Base-by-base conservation (phyloP, 2,329 filamentous ascomycete species). In the Fusarium pseudonygamai region DNA sequence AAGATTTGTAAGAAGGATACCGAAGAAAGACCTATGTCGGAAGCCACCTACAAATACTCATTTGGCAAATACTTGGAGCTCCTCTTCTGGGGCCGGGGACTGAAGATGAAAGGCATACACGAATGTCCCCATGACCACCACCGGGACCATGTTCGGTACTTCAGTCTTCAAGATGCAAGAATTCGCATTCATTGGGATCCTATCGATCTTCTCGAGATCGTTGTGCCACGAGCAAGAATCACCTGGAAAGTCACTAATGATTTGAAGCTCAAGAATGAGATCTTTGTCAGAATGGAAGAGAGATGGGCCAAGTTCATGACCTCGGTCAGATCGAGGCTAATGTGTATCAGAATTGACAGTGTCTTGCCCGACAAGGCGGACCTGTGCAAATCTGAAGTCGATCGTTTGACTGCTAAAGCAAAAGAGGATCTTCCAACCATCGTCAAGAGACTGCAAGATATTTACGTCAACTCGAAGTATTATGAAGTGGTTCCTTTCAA, bases 231-330 rank as follows among this genome's bases (percentile, higher is more conserved):
- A 64, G 91, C 95, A 32, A 90, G 93, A 62, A 93, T 99, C 58
- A 98, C 96, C 0, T 99, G 97, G 96, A 98, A 98, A 81, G 96
- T 99, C 32, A 96, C 97, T 75, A 93, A 97, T 72, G 96, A 99
- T 79, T 84, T 99, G 55, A 93, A 89, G 74, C 88, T 99, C 77
- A 97, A 97, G 82, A 99, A 99, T 76, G 94, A 97, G 30, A 91
- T 97, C 37, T 99, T 93, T 79, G 87, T 86, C 28, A 93, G 92
- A 78, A 93, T 93, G 69, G 93, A 97, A 78, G 91, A 94, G 60
- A 91, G 94, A 40, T 92, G 97, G 84, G 91, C 90, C 73, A 91
- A 92, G 28, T 99, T 98, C 83, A 97, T 97, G 87, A 83, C 89
- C 26, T 97, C 96, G 2, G 94, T 99, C 59, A 93, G 92, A 79